Percentiles rank a stretch among this genome's conserved stretches.
phyloP scores from a whole-genome alignment of 495 filamentous ascomycete species.

The Massariosphaeria phaeospora region DNA sequence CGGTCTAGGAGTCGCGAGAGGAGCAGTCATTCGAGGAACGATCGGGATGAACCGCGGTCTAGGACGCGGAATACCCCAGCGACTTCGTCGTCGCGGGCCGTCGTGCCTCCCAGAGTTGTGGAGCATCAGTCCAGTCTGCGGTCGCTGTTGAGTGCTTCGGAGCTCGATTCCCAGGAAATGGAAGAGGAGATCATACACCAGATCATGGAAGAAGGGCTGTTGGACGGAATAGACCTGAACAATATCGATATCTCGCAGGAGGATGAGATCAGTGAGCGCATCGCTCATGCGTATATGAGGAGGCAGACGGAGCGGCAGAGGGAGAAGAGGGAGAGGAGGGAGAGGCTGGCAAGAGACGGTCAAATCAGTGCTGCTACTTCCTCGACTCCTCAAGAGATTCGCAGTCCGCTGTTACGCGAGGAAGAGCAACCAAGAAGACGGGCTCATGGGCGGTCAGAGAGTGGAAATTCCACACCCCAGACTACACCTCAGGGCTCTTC shows the following conservation, averaged over 20 bases:
- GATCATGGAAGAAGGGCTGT: constrained; percentile 79
- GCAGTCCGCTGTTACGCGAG: constrained; percentile 23
- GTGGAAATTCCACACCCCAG: constrained; percentile 24
- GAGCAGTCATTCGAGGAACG: constrained; percentile 36
- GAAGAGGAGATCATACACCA: constrained; percentile 85
- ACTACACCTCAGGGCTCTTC: constrained; percentile 35
- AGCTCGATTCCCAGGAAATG: constrained; percentile 66
- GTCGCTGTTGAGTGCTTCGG: constrained; percentile 71
- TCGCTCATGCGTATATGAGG: constrained; percentile 77
- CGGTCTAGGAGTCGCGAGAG: constrained; percentile 37
- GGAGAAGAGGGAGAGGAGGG: constrained; percentile 36
- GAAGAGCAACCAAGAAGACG: constrained; percentile 20
- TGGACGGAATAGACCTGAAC: constrained; percentile 80
- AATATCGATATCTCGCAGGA: constrained; percentile 70
- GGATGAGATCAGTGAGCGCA: constrained; percentile 80
- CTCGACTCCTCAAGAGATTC: constrained; percentile 10
- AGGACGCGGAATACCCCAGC: constrained; percentile 17
- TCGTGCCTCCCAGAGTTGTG: constrained; percentile 50
- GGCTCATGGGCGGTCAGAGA: constrained; percentile 26
- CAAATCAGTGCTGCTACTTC: constrained; percentile 1
- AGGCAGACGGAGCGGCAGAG: constrained; percentile 55
- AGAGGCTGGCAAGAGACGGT: constrained; percentile 41
- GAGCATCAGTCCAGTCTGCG: constrained; percentile 83
- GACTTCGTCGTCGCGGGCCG: constrained; percentile 22
- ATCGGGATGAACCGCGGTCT: constrained; percentile 1